These are phyloP conservation scores for Nigrospora osmanthi DNA, from an alignment of 2,329 filamentous ascomycete species.

Conservation along the genomic window DNA sequence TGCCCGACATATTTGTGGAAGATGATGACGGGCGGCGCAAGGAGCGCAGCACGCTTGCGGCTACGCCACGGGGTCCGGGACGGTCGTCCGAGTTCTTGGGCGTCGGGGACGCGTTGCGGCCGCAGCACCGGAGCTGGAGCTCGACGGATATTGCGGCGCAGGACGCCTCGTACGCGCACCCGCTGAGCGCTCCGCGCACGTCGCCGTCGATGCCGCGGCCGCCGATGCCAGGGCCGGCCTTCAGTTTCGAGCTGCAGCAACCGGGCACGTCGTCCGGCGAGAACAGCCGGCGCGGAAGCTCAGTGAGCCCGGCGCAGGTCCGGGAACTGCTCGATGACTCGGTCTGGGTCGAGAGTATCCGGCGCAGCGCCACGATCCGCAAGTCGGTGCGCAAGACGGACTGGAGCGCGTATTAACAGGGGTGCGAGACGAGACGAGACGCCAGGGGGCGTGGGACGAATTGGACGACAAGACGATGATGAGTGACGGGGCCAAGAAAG, in stretches of 20 bases:
- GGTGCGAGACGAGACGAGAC: no score
- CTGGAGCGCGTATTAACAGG: conserved; percentile 11
- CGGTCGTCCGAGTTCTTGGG: conserved; percentile 24
- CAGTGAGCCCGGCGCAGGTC: conserved; percentile 68
- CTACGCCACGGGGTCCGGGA: conserved; percentile 9
- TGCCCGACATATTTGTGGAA: conserved; percentile 87
- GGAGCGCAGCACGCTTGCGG: conserved; percentile 20
- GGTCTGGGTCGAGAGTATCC: conserved; percentile 87
- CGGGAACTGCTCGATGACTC: conserved; percentile 82
- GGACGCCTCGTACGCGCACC: conserved; percentile 36
- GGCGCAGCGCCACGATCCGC: conserved; percentile 71
- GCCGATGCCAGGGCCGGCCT: conserved; percentile 41
- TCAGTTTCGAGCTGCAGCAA: conserved; percentile 52
- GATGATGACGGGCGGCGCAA: conserved; percentile 38
- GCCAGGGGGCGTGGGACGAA: no score
- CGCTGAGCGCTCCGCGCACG: conserved; percentile 45
- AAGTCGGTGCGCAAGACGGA: conserved; percentile 29
- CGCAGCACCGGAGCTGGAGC: conserved; percentile 33
- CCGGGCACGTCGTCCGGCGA: conserved; percentile 24
- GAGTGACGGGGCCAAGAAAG: not conserved
- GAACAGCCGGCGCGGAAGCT: conserved; percentile 57
- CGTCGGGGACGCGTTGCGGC: conserved; percentile 25
- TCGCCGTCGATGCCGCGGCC: conserved; percentile 29
- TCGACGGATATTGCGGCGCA: conserved; percentile 35
- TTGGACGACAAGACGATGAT: not conserved